Evolutionary conservation across 2,329 filamentous ascomycete species (phyloP), one percentile per base, ranked within the genome.

Genomic region (Penicillium sp.): DNA sequence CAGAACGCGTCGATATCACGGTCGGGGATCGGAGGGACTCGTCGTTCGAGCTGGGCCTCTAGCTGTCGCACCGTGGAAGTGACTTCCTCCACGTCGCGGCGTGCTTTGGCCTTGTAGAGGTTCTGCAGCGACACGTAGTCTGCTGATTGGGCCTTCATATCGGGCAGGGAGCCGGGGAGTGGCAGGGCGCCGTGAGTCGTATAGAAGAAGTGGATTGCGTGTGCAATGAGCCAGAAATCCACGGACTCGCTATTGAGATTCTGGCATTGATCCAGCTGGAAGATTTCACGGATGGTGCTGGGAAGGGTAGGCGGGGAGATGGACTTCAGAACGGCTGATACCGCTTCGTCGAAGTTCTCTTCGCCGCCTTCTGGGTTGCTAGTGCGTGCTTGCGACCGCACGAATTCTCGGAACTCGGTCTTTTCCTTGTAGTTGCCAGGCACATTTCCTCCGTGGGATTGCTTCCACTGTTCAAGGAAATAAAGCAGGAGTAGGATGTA

Each of bases 261-360:
- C n/a, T 70, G 68, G 60, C 77, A 82, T 72, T 81, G 83, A 14
- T 82, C 71, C 64, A 92, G 86, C 33, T 86, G 81, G 66, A 99
- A 92, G 8, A 97, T 85, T 57, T 92, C 85, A 56, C 81, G 84
- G 36, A 95, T 80, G 2, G 85, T 82, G 40, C 82, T 82, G 36
- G 87, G 85, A 18, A 95, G 71, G 24, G 81, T 81, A 41, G 87
- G 84, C 16, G 79, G 75, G 39, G 87, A 85, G 28, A 99, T 77
- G n/a, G 88, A 89, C 71, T 95, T 95, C 64, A 97, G 79, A 1
- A 97, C 91, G 5, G 92, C 90, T 13, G 84, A 85, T 41, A 86
- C 85, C 4, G 94, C 95, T 72, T 99, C 94, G 54, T 96, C 90
- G 66, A 91, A 99, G 70, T 99, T 99, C 75, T 99, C 94, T 68